These are phyloP conservation scores for Miamiensis avidus DNA, from an alignment of 169 alveolate species.

Conservation along the genomic window DNA sequence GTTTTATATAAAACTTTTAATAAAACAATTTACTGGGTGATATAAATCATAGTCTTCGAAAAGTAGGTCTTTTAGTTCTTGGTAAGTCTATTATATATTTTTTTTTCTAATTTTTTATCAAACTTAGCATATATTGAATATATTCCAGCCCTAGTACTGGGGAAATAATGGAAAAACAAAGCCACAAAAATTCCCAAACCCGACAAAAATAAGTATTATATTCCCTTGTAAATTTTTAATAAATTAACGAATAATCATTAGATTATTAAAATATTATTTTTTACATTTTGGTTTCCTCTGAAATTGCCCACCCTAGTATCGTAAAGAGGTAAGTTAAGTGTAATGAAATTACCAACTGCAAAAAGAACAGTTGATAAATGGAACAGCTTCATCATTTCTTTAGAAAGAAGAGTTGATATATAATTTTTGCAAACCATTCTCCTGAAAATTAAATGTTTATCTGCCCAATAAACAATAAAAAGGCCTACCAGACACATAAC, in stretches of 20 bases:
- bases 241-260: no score
- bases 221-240: background rate
- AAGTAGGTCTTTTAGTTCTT: background rate
- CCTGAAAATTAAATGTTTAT: slow-evolving; percentile 45
- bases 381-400: slow-evolving; percentile 46
- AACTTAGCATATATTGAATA: background rate
- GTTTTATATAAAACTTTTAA: no score
- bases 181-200: slow-evolving; percentile 2
- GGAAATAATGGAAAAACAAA: background rate
- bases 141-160: background rate
- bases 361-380: slow-evolving; percentile 37
- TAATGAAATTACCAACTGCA: slow-evolving; percentile 27
- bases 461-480: slow-evolving; percentile 57
- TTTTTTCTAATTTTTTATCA: background rate
- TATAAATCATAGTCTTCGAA: slow-evolving; percentile 17
- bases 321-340: background rate
- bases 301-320: background rate
- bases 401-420: slow-evolving; percentile 45
- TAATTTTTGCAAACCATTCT: slow-evolving; percentile 49
- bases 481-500: slow-evolving; percentile 48
- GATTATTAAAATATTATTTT: no score
- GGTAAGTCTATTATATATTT: background rate
- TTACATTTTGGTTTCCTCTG: background rate
- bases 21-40: slow-evolving; percentile 12
- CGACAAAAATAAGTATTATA: background rate